Evolutionary conservation across 345 rosid genomes (phyloP).

Genomic region (Citrus unshiu): DNA sequence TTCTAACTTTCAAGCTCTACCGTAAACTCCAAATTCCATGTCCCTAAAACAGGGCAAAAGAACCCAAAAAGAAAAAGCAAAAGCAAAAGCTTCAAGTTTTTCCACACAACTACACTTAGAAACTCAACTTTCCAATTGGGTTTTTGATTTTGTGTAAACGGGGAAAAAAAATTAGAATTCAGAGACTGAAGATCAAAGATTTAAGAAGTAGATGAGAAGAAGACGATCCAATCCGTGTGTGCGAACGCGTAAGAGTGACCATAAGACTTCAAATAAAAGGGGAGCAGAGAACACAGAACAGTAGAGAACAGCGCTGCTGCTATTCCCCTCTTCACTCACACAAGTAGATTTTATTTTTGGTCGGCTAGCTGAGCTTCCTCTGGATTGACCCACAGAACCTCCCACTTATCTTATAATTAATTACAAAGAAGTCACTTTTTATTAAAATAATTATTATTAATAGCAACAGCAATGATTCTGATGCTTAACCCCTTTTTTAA

Average conservation of each 20-base stretch:
- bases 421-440: neutral
- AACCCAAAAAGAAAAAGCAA: neutral
- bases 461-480: conserved; percentile 1
- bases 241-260: conserved; percentile 39
- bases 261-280: conserved; percentile 15
- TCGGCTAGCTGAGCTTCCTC: neutral
- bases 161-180: no score
- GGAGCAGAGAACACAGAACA: neutral
- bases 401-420: conserved; percentile 15
- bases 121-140: neutral
- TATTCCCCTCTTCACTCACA: no score
- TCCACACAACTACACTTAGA: neutral
- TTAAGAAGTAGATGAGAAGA: neutral
- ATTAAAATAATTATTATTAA: conserved; percentile 1
- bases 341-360: no score
- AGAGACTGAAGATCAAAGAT: neutral
- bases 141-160: neutral
- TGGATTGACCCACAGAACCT: neutral
- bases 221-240: neutral
- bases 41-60: neutral
- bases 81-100: neutral
- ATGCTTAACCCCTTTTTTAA: neutral
- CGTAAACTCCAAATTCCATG: neutral
- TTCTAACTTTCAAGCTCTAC: neutral
- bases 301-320: neutral